Percentiles rank a stretch among this genome's conserved stretches.
Conservation (phyloP, 2,329 filamentous ascomycete genomes). For the Aspergillus ibericus region DNA sequence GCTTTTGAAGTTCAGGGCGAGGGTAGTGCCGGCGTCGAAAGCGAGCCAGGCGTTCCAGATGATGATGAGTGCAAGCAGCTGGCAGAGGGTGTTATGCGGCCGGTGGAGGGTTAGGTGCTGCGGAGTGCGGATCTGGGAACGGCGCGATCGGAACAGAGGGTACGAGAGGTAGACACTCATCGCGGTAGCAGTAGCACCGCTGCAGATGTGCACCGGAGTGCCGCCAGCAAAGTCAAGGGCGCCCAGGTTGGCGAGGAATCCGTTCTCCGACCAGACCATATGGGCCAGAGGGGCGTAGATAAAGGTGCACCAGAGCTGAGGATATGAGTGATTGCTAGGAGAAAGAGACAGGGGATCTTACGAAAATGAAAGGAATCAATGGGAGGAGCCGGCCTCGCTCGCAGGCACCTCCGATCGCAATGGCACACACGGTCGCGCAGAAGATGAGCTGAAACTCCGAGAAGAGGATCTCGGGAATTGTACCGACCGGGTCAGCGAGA, state of each 20-base stretch:
- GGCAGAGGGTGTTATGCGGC: slow-evolving; percentile 51
- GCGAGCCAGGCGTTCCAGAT: slow-evolving; percentile 56
- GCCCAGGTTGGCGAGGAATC: slow-evolving; percentile 46
- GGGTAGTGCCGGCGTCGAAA: slow-evolving; percentile 52
- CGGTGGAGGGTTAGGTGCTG: slow-evolving; percentile 50
- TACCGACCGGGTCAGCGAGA: slow-evolving; percentile 50
- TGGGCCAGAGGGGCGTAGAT: slow-evolving; percentile 51
- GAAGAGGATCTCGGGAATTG: slow-evolving; percentile 53
- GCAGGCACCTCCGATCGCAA: slow-evolving; percentile 51
- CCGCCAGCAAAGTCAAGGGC: slow-evolving; percentile 51
- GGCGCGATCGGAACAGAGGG: slow-evolving; percentile 49
- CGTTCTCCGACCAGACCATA: slow-evolving; percentile 51
- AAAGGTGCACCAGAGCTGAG: slow-evolving; percentile 51
- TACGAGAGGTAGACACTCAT: slow-evolving; percentile 54
- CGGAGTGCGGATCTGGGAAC: slow-evolving; percentile 47
- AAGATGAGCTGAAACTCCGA: slow-evolving; percentile 55
- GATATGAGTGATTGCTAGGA: neutral
- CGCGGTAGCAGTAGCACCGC: slow-evolving; percentile 44
- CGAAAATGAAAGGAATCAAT: slow-evolving; percentile 51
- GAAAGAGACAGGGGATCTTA: slow-evolving; percentile 8
- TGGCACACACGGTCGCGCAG: slow-evolving; percentile 53
- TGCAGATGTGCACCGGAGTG: slow-evolving; percentile 46
- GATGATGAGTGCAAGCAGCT: slow-evolving; percentile 50
- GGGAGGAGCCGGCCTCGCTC: slow-evolving; percentile 50
- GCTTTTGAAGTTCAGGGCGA: slow-evolving; percentile 52